Evolutionary conservation across 2,329 filamentous ascomycete genomes (phyloP), one percentile per base, ranked within the genome.

Genomic region (Didymella segeticola): DNA sequence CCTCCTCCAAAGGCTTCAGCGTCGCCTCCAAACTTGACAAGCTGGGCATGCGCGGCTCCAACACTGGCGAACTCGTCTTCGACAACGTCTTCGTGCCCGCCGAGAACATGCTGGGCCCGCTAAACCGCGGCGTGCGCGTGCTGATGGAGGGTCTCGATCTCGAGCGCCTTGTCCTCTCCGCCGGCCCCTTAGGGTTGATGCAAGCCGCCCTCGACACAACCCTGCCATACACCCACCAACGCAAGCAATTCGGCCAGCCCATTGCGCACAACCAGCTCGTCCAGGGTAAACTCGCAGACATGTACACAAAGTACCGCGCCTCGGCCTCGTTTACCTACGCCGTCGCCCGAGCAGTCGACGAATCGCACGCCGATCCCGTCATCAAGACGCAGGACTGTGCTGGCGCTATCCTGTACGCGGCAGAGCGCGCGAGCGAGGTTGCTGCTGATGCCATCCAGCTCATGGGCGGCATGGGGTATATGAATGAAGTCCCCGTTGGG

Each of bases 81-180:
- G 92, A 96, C 58, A 82, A 88, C 62, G 91, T 97, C 53, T 96
- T 97, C 70, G 91, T 98, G 6, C 92, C 95, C 3, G 78, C 80
- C 8, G 88, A 89, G 67, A 91, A 96, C 73, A 77, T 97, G 0
- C 83, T 99, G 1, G 95, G 95, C 25, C 75, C 84, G 31, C 70
- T 96, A 53, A 89, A 96, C 78, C 86, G 84, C 46, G 95, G 95
- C 58, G 93, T 96, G 22, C 86, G 86, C 59, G 93, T 99, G 4
- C 82, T 99, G 27, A 98, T 99, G 95, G 90, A 96, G 72, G 95
- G 95, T 1, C 83, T 99, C 4, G 95, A 99, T 71, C 85, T 99
- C 27, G 95, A 99, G 77, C 85, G 95, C 11, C 83, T 99, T 3
- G 93, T 99, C 1, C 85, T 99, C 42, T 93, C 89, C 66, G 90